phyloP scores from a whole-genome alignment of 495 filamentous ascomycete species.

The Delitschia confertaspora region DNA sequence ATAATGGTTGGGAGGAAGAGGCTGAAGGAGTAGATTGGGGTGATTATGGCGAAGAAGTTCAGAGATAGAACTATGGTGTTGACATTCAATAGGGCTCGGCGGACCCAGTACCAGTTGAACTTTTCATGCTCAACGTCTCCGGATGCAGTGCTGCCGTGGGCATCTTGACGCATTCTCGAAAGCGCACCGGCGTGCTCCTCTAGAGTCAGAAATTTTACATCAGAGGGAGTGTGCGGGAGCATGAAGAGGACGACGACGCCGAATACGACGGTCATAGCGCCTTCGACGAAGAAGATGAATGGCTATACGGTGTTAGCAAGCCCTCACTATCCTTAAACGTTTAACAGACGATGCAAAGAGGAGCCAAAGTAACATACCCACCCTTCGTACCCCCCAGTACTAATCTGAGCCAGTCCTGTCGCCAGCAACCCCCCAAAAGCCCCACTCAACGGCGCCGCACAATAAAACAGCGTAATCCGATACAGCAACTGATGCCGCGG shows the following conservation, averaged over 20 bases:
- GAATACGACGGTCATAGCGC: constrained; percentile 38
- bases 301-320: constrained; percentile 4
- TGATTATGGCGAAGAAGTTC: constrained; percentile 41
- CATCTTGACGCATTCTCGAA: constrained; percentile 38
- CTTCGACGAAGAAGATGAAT: constrained; percentile 34
- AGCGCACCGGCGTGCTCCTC: constrained; percentile 35
- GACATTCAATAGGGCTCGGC: constrained; percentile 37
- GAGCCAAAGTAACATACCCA: constrained; percentile 35
- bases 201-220: constrained; percentile 36
- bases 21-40: constrained; percentile 76
- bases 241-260: constrained; percentile 39
- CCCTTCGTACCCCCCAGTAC: constrained; percentile 36
- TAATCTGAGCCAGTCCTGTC: constrained; percentile 40
- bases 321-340: neutral
- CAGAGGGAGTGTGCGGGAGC: constrained; percentile 40
- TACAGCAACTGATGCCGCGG: constrained; percentile 38
- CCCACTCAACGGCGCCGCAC: constrained; percentile 52
- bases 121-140: constrained; percentile 38
- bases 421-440: constrained; percentile 59
- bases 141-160: constrained; percentile 34
- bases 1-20: constrained; percentile 88
- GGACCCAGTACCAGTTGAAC: constrained; percentile 40
- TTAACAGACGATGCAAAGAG: constrained; percentile 31
- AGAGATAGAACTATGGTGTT: constrained; percentile 38
- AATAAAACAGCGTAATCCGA: constrained; percentile 51